phyloP scores from a whole-genome alignment of 495 filamentous ascomycete species.

The Lentithecium fluviatile region DNA sequence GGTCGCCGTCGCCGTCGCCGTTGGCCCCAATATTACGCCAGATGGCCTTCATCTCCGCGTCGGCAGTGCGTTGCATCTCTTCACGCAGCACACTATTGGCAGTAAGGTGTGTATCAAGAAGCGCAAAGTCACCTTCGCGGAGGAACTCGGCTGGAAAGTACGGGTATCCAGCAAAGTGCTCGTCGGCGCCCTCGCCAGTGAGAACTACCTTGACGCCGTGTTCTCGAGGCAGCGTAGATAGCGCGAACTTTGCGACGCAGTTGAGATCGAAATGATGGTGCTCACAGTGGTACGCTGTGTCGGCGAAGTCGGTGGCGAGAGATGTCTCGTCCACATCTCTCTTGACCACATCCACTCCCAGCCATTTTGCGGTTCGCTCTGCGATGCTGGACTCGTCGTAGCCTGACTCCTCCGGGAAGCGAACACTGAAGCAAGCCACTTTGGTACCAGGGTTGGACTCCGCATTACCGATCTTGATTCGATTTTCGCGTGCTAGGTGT shows the following conservation, averaged over 20 bases:
- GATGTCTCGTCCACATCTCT: background rate
- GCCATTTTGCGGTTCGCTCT: background rate
- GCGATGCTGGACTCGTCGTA: background rate
- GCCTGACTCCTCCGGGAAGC: background rate
- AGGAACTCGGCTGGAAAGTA: background rate
- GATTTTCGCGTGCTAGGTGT: background rate
- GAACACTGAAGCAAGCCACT: background rate
- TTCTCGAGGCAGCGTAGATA: conserved; percentile 47
- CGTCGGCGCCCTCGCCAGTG: conserved; percentile 55
- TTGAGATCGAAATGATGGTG: conserved; percentile 50
- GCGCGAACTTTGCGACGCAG: conserved; percentile 48
- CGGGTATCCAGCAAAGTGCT: conserved; percentile 20
- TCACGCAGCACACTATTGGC: background rate
- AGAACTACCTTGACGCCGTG: conserved; percentile 52
- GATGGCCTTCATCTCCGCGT: background rate
- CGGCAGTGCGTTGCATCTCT: background rate
- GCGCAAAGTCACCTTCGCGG: background rate
- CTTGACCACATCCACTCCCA: background rate
- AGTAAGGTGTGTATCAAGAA: background rate
- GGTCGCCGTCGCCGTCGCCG: too few relatives aligned
- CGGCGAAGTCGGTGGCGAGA: conserved; percentile 47
- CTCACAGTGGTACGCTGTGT: conserved; percentile 52
- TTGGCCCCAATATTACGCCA: too few relatives aligned
- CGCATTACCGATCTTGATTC: background rate
- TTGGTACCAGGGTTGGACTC: background rate